A percentile compares a stretch with the other conserved stretches of the same genome.
These are phyloP conservation scores for Arbutus unedo DNA, from an alignment of 148 eudicot species.

Conservation along the genomic window DNA sequence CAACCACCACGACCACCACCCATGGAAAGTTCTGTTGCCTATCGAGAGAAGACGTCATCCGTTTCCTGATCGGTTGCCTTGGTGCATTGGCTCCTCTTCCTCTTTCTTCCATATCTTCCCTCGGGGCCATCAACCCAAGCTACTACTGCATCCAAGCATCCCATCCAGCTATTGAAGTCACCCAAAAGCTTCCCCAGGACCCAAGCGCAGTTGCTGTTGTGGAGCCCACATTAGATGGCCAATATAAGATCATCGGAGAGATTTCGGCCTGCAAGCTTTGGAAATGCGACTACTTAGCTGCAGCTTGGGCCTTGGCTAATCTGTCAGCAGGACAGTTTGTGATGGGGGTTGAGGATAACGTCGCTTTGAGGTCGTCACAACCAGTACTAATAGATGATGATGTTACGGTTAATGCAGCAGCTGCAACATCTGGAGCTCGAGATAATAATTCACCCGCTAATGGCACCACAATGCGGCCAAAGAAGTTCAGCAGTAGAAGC, in stretches of 20 bases:
- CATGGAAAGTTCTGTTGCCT: conserved; percentile 74
- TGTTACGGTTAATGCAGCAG: conserved; percentile 19
- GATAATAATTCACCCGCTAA: conserved; percentile 22
- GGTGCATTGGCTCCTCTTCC: conserved; percentile 98
- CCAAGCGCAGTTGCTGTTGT: conserved; percentile 83
- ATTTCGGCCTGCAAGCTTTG: conserved; percentile 82
- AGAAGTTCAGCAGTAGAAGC: conserved; percentile 71
- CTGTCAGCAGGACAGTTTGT: conserved; percentile 91
- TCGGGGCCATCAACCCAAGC: conserved; percentile 62
- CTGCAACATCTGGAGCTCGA: conserved; percentile 6
- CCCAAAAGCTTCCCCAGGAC: conserved; percentile 55
- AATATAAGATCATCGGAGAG: conserved; percentile 73
- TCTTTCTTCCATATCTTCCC: conserved; percentile 70
- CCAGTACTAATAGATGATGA: conserved; percentile 17
- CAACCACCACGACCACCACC: conserved; percentile 26
- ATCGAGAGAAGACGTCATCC: conserved; percentile 83
- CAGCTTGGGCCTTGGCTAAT: conserved; percentile 88
- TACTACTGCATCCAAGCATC: conserved; percentile 60
- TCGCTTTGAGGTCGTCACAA: conserved; percentile 31
- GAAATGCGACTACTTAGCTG: conserved; percentile 84
- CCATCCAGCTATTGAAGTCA: conserved; percentile 53
- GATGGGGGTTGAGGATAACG: conserved; percentile 91
- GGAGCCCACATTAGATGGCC: conserved; percentile 57
- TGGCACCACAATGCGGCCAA: conserved; percentile 41
- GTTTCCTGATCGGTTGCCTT: conserved; percentile 89